These are phyloP conservation scores for Scheffersomyces ergatensis DNA, from an alignment of 805 yeast genomes.

Conservation along the genomic window DNA sequence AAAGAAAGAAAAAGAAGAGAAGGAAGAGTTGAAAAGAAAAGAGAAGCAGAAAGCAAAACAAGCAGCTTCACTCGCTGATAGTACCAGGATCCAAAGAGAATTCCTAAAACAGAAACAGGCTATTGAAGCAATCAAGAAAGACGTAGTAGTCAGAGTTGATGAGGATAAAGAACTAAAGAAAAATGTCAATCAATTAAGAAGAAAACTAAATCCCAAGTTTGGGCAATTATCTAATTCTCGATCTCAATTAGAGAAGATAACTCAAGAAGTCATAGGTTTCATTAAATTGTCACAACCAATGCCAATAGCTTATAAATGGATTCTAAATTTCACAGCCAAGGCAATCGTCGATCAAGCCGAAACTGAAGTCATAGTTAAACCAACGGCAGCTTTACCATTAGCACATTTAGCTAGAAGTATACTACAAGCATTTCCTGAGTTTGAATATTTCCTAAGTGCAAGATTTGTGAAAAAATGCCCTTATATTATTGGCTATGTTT, in stretches of 20 bases:
- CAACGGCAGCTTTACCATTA: conserved; percentile 76
- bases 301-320: conserved; percentile 64
- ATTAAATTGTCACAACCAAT: conserved; percentile 47
- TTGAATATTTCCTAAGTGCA: conserved; percentile 62
- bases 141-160: conserved; percentile 56
- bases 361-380: conserved; percentile 79
- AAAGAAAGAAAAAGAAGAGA: conserved; percentile 14
- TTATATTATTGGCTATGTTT: conserved; percentile 75
- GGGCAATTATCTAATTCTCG: conserved; percentile 84
- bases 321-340: conserved; percentile 79
- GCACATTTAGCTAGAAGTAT: conserved; percentile 62
- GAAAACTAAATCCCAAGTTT: conserved; percentile 82
- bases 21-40: conserved; percentile 17
- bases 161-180: conserved; percentile 51
- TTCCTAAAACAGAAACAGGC: conserved; percentile 49
- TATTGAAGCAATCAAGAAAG: conserved; percentile 56
- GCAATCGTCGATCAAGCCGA: conserved; percentile 89
- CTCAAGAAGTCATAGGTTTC: conserved; percentile 48
- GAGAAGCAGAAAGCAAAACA: conserved; percentile 15
- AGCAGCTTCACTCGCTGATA: conserved; percentile 32
- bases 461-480: conserved; percentile 93
- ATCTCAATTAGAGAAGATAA: conserved; percentile 53
- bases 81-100: conserved; percentile 34
- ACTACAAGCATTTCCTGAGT: conserved; percentile 45
- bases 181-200: conserved; percentile 54